phyloP scores from a whole-genome alignment of 305 asterid species.

The Fraxinus baroniana region DNA sequence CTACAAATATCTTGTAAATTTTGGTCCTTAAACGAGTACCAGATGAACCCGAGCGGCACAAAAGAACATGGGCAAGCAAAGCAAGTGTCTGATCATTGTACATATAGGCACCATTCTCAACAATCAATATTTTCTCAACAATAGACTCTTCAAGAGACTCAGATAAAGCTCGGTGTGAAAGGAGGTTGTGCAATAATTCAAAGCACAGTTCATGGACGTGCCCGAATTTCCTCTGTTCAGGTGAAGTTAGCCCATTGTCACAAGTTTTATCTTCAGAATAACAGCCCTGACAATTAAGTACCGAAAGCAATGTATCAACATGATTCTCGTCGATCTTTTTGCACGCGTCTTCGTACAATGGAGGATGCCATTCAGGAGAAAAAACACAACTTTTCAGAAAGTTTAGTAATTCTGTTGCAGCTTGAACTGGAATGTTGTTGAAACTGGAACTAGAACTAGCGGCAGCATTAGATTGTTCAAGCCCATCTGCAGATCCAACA shows the following conservation, averaged over 20 bases:
- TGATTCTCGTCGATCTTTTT: conserved; percentile 57
- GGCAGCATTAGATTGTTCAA: conserved; percentile 65
- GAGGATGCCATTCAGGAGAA: conserved; percentile 73
- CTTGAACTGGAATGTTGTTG: conserved; percentile 77
- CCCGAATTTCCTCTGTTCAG: conserved; percentile 64
- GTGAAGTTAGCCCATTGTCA: conserved; percentile 40
- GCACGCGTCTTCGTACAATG: conserved; percentile 62
- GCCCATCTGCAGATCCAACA: conserved; percentile 73
- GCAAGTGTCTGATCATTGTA: conserved; percentile 87
- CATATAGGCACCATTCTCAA: conserved; percentile 62
- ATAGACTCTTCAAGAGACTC: conserved; percentile 67
- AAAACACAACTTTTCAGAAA: conserved; percentile 66
- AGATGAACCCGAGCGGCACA: conserved; percentile 56
- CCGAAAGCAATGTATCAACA: conserved; percentile 61
- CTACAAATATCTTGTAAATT: conserved; percentile 50
- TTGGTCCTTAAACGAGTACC: conserved; percentile 77
- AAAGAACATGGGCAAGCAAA: conserved; percentile 80
- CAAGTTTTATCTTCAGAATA: conserved; percentile 53
- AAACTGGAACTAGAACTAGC: conserved; percentile 52
- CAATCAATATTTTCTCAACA: conserved; percentile 60
- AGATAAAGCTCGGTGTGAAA: conserved; percentile 62
- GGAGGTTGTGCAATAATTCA: conserved; percentile 76
- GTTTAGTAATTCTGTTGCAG: conserved; percentile 66
- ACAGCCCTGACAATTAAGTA: conserved; percentile 57
- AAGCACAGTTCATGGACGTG: conserved; percentile 61